Conservation (phyloP, 257 asterid genomes). For the Solanum pimpinellifolium region DNA sequence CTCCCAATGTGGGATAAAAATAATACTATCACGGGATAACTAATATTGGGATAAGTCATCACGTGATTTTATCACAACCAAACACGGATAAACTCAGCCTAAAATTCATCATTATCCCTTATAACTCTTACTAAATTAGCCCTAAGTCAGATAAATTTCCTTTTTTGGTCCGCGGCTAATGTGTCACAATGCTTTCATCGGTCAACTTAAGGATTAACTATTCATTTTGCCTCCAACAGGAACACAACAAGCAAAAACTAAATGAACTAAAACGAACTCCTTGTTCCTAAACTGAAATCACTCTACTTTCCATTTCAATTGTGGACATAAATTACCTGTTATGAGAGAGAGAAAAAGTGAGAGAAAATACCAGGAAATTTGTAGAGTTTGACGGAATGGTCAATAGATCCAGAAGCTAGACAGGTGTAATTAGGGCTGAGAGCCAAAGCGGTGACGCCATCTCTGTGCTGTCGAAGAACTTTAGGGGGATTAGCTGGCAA, state of each 20-base stretch:
- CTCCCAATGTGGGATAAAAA: not conserved
- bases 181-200: not conserved
- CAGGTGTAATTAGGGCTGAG: conserved; percentile 76
- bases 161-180: not conserved
- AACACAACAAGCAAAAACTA: not conserved
- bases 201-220: not conserved
- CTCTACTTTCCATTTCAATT: not conserved
- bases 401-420: conserved; percentile 90
- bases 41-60: not conserved
- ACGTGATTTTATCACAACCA: not conserved
- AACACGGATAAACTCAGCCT: not conserved
- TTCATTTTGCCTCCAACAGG: not conserved
- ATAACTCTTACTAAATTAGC: not conserved
- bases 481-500: conserved; percentile 51
- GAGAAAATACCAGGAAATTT: conserved; percentile 64
- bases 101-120: not conserved
- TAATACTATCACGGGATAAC: not conserved
- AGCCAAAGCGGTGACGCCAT: conserved; percentile 81
- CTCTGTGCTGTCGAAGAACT: conserved; percentile 56
- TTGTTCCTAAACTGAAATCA: not conserved
- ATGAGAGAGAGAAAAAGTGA: not conserved
- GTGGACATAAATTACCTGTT: not conserved
- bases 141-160: not conserved
- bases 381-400: conserved; percentile 90
- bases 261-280: not conserved